Base-by-base conservation (phyloP, 345 rosid species). In the Firmiana major region DNA sequence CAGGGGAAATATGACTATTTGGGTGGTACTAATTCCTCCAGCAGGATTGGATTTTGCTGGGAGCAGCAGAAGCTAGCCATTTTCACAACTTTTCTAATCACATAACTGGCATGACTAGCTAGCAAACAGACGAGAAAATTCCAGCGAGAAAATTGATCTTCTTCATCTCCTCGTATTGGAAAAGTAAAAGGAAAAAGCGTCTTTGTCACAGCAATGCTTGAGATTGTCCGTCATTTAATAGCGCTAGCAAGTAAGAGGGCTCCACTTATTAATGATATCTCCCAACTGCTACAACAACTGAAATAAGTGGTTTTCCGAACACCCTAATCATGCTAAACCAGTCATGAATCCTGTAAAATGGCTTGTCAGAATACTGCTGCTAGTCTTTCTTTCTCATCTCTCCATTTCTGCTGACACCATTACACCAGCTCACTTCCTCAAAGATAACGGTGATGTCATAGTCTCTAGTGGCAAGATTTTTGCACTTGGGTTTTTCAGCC, bases 401-500 rank as follows among this genome's bases (percentile, higher is more conserved):
- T 78, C 81, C 49, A 9, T 48, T 58, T 76, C 80, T 42, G 16
- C 46, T 73, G 81, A 81, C 82, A 78, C 63, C 24, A 81, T 90
- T 48, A 21, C 45, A 38, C 49, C 68, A 79, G 68, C 15, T 77
- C 77, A 81, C 34, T 71, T 76, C 63, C 62, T 88, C 59, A 83
- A 10, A 81, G 92, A 89, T 15, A 15, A 49, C 24, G 87, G 87
- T 11, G 83, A 84, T 38, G 69, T 84, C 22, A 28, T 90, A 31
- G 79, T 73, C 76, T 89, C 94, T 1, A 7, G 58, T 1, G 78
- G 84, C 10, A 77, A 64, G 34, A 75, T 69, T 22, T 90, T 83
- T 16, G 86, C 82, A 5, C 88, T 90, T 26, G 94, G 94, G 15
- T 90, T 90, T 83, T 89, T 90, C 79, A 87, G 88, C 76, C 74